Evolutionary conservation across 352 stramenopile species (phyloP), one percentile per base, ranked within the genome.

Genomic region (Albugo laibachii): DNA sequence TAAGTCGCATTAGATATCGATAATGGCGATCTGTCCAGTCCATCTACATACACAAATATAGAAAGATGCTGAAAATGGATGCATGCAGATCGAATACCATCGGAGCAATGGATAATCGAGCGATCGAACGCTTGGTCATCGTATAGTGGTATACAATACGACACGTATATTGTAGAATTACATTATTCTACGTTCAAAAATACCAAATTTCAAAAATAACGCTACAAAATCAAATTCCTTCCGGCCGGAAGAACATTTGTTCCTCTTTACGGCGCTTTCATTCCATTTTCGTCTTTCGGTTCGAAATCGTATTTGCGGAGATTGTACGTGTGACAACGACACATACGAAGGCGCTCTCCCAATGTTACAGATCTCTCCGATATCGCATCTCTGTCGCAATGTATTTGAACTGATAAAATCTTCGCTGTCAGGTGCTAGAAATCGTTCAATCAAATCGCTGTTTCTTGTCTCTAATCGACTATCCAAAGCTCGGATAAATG

Each of bases 11-110:
- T 54, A 98, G 71, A 62, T 96, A 94, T 41, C 76, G 69, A 57
- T 89, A 93, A 66, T 98, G 91, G 36, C 85, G 80, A 69, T 97
- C 93, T 1, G 94, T 98, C 65, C 94, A 97, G 59, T 98, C 93
- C 92, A 98, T 98, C 94, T 92, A 43, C n/a, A 13, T 47, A 18
- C 21, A 14, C 11, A 48, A 27, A 20, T 34, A 50, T 21, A 13
- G 31, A 27, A 16, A 12, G 44, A 36, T n/a, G 8, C 34, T 20
- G 11, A 5, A 11, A 13, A 24, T 6, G 6, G 47, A 36, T 12
- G 14, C 38, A 5, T n/a, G 11, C 49, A 71, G 64, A 50, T 86
- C 42, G 80, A 67, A 52, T 45, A 83, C 72, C 72, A 85, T 85
- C 5, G 72, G 73, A 14, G 69, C 69, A 35, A 85, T 52, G 19